These are phyloP conservation scores for Brasilioporus rufonigricans DNA, from an alignment of 768 basidiomycete species.

Conservation along the genomic window DNA sequence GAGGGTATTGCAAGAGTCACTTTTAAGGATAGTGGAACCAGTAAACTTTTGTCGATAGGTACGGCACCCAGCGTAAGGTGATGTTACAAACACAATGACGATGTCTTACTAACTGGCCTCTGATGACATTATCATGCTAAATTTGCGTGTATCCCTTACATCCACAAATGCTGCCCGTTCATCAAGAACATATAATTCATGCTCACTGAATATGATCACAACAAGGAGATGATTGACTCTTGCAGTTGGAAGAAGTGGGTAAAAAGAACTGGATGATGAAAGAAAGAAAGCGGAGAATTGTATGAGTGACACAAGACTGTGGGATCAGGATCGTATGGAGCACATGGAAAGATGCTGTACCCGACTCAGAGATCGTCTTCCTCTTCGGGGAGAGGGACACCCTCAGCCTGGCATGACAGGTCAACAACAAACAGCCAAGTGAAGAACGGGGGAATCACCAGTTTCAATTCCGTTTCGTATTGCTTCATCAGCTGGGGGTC, in stretches of 20 bases:
- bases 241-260: constrained; percentile 23
- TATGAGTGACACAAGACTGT: constrained; percentile 22
- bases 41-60: neutral
- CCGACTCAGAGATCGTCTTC: constrained; percentile 74
- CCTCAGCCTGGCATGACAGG: constrained; percentile 60
- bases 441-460: constrained; percentile 40
- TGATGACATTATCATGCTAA: neutral
- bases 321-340: constrained; percentile 19
- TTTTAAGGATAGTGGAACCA: neutral
- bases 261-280: constrained; percentile 17
- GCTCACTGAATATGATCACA: constrained; percentile 25
- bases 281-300: constrained; percentile 12
- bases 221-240: constrained; percentile 22
- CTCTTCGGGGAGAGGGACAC: constrained; percentile 95
- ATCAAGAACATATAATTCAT: constrained; percentile 15
- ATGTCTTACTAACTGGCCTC: neutral
- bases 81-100: neutral
- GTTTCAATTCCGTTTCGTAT: constrained; percentile 75
- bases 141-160: constrained; percentile 4
- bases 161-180: constrained; percentile 1
- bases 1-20: neutral
- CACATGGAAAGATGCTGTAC: constrained; percentile 18
- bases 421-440: constrained; percentile 4
- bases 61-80: neutral
- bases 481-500: constrained; percentile 74